These are phyloP conservation scores for Daldinia vernicosa DNA, from an alignment of 495 filamentous ascomycete species.

Conservation along the genomic window DNA sequence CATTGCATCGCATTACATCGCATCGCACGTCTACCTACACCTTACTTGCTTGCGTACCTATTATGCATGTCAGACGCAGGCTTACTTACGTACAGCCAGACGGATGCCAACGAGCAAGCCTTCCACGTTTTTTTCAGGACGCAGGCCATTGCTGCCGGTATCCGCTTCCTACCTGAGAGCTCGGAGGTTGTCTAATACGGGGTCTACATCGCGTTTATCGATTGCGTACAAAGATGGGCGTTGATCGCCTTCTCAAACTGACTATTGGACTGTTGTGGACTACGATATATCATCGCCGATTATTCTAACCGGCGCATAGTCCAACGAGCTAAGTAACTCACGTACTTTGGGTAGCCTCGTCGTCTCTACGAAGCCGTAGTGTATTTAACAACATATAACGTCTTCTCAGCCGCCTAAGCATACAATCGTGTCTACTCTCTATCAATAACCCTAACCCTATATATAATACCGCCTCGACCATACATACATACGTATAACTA, in stretches of 20 bases:
- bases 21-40: background rate
- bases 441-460: too few relatives aligned
- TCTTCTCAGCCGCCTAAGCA: too few relatives aligned
- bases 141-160: background rate
- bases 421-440: too few relatives aligned
- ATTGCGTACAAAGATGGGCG: background rate
- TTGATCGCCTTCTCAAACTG: background rate
- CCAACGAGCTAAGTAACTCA: too few relatives aligned
- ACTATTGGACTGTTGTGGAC: background rate
- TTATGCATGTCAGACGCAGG: constrained; percentile 28
- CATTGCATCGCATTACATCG: background rate
- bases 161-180: background rate
- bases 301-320: background rate
- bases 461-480: background rate
- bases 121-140: constrained; percentile 10
- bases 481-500: background rate
- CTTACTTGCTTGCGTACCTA: background rate
- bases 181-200: background rate
- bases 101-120: background rate
- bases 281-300: background rate
- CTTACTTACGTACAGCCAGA: constrained; percentile 12
- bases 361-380: too few relatives aligned
- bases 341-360: too few relatives aligned
- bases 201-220: background rate
- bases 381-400: too few relatives aligned